Base-by-base conservation (phyloP, 2,329 filamentous ascomycete genomes). In the Fusarium zealandicum region DNA sequence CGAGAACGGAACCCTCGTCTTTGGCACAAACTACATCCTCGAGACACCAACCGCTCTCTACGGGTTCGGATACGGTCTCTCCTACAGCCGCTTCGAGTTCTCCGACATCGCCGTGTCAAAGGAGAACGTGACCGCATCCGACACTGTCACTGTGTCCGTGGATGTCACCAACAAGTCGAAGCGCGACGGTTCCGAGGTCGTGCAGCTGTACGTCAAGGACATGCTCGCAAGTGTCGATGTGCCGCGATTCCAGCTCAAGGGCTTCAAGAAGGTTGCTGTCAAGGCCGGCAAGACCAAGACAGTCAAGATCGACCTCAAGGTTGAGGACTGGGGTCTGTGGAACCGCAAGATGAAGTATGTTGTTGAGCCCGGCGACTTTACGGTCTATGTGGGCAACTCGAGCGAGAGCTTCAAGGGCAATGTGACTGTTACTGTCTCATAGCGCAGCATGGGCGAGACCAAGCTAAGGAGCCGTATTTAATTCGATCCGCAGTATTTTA, bases 281-380 rank as follows among this genome's bases (percentile, higher is more conserved):
- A 79, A 79, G 47, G 82, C 85, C 2, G 86, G 86, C 0, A 77
- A 84, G 69, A 88, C 82, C 1, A 75, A 81, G 61, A 81, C 70
- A 6, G 76, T 81, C 31, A 65, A 73, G 28, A 75, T 89, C 20
- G 76, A 80, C 28, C 65, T 78, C 42, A 78, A 82, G 55, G 86
- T 88, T 69, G 79, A 83, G 10, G 69, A 81, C 18, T 76, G 87
- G 57, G 80, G 80, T 9, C 75, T 85, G 1, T 86, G 84, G 38
- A 74, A 86, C 68, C 82, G 78, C 1, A 78, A 79, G 57, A 88
- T 90, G 85, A 75, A 87, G 70, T 91, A 91, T 70, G 86, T 90
- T 18, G 88, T 92, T 31, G 89, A 92, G 78, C 82, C 82, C 3
- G 89, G 89, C 2, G 80, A 86, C 33, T 92, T 91, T 69, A 72